Evolutionary conservation across 352 stramenopile species (phyloP).

Genomic region (Globisporangium yorkense): DNA sequence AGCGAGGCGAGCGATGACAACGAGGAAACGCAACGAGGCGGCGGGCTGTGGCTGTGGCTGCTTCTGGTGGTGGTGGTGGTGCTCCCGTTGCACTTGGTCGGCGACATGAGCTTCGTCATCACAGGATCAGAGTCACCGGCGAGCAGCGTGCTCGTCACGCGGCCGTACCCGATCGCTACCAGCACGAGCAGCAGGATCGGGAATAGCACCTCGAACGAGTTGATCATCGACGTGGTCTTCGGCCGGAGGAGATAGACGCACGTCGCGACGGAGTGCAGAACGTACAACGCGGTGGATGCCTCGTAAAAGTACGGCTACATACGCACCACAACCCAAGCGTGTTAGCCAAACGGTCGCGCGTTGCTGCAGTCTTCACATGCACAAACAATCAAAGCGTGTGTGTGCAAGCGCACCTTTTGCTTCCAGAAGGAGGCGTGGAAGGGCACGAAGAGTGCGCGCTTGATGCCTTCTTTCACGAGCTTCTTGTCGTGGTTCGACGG

Average conservation of each 20-base stretch:
- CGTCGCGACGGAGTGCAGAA: constrained; percentile 38
- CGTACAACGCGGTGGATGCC: constrained; percentile 45
- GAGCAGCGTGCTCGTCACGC: constrained; percentile 67
- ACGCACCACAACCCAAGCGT: neutral
- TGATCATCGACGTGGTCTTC: constrained; percentile 43
- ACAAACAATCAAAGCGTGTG: neutral
- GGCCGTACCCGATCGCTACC: constrained; percentile 69
- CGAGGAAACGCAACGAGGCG: constrained; percentile 14
- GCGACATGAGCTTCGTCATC: constrained; percentile 54
- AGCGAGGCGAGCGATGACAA: constrained; percentile 8
- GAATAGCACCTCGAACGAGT: constrained; percentile 62
- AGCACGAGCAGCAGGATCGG: constrained; percentile 52
- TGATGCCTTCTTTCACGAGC: constrained; percentile 66
- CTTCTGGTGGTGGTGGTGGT: neutral
- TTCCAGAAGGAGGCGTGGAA: constrained; percentile 71
- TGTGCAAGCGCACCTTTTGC: constrained; percentile 34
- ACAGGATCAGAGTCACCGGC: constrained; percentile 39
- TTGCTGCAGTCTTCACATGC: neutral
- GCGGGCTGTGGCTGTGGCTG: constrained; percentile 10
- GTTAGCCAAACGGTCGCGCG: neutral
- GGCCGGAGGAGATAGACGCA: constrained; percentile 46
- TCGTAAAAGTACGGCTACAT: constrained; percentile 58
- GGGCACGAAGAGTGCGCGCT: constrained; percentile 61
- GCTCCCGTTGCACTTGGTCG: constrained; percentile 25
- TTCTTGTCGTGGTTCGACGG: constrained; percentile 76